Base-by-base conservation (phyloP, 495 filamentous ascomycete species). In the Cercophora scortea region DNA sequence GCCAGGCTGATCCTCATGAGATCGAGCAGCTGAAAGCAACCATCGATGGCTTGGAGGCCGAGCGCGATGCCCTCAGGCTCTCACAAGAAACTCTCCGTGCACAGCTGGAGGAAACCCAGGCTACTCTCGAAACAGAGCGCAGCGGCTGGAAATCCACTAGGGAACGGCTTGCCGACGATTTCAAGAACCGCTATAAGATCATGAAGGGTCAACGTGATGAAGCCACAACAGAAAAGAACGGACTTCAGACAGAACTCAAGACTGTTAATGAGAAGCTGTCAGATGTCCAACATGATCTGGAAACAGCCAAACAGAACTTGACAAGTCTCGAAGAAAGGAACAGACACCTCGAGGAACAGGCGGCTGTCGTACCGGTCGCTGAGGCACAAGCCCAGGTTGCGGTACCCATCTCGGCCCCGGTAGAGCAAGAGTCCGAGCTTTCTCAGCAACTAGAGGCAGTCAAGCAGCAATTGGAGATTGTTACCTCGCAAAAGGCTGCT, bases 1-100 rank as follows among this genome's bases (percentile, higher is more conserved):
- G 96, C 56, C 88, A 93, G 46, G 84, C 94, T 25, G 93, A 98
- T 62, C 93, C 92, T 13, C 87, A 87, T 1, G 91, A 96, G 59
- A 79, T 95, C 52, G 90, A 97, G 60, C 81, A 81, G 53, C 72
- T 97, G 50, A 96, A 91, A 65, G 79, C 83, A 58, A 71, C 67
- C 1, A 70, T 83, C 32, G 68, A 79, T 18, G 70, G 65, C 6
- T 70, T 96, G 13, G 76, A 89, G 62, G 72, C 72, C 11, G 90
- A 96, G 63, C 82, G 85, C 2, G 86, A 91, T 61, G 69, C 84
- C 32, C 73, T 87, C 25, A 68, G 80, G 40, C 65, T 78, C 44
- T 75, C 78, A 17, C 82, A 82, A 38, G 65, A 77, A 32, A 64
- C 76, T 1, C 73, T 95, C 2, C 78, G 83, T 61, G 70, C 79